phyloP scores from a whole-genome alignment of 2,329 filamentous ascomycete genomes.

The Zasmidium angulare region DNA sequence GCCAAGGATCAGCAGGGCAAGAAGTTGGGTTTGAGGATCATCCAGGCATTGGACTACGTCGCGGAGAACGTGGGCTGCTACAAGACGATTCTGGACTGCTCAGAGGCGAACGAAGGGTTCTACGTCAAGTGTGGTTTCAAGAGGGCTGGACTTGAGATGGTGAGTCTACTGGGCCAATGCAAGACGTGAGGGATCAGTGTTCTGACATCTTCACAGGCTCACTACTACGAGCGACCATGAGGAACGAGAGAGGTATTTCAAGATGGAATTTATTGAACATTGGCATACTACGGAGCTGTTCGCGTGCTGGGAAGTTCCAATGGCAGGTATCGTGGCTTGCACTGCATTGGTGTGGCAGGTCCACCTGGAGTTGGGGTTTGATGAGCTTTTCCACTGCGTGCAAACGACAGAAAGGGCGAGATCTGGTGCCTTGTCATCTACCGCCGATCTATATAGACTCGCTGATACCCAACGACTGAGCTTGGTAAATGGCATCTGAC shows the following conservation, averaged over 20 bases:
- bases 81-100: slow-evolving; percentile 95
- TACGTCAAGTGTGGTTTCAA: slow-evolving; percentile 98
- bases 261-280: neutral
- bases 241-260: neutral
- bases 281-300: neutral
- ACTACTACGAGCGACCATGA: slow-evolving; percentile 5
- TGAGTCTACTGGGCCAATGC: slow-evolving; percentile 70
- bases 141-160: slow-evolving; percentile 91
- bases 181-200: slow-evolving; percentile 3
- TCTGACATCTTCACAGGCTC: neutral
- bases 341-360: neutral
- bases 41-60: slow-evolving; percentile 87
- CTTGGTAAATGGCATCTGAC: neutral
- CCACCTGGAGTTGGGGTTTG: neutral
- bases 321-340: neutral
- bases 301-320: neutral
- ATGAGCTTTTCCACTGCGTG: neutral
- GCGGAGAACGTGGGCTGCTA: slow-evolving; percentile 90
- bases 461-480: neutral
- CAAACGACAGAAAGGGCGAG: neutral
- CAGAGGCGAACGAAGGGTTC: slow-evolving; percentile 93
- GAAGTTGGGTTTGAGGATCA: slow-evolving; percentile 88
- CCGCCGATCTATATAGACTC: neutral
- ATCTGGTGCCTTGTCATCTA: neutral
- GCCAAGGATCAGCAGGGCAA: slow-evolving; percentile 95